Conservation (phyloP, 2,329 filamentous ascomycete species). For the Dactylonectria estremocensis region DNA sequence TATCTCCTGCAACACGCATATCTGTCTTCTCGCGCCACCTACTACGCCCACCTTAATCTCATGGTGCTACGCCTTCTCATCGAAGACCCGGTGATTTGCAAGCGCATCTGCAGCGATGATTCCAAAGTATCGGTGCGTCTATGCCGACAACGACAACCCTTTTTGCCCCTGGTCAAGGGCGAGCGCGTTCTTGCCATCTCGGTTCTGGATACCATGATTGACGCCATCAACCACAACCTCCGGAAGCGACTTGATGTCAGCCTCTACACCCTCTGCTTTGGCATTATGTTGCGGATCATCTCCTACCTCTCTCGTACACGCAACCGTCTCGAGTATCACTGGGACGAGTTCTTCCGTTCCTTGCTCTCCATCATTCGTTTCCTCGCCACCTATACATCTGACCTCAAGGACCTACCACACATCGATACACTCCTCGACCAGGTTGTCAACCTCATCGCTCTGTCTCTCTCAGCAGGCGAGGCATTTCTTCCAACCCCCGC, state of each 20-base stretch:
- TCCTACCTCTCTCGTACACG: conserved; percentile 88
- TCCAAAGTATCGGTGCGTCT: conserved; percentile 82
- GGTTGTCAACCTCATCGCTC: conserved; percentile 85
- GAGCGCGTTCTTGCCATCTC: conserved; percentile 82
- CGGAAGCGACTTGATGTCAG: conserved; percentile 86
- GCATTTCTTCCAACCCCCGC: conserved; percentile 90
- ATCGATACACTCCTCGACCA: conserved; percentile 83
- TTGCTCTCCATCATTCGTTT: conserved; percentile 92
- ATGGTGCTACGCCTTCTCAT: conserved; percentile 89
- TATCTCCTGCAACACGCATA: conserved; percentile 96
- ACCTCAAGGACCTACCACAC: conserved; percentile 78
- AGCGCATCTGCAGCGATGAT: conserved; percentile 86
- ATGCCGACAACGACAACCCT: conserved; percentile 90
- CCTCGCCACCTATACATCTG: conserved; percentile 86
- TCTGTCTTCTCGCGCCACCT: conserved; percentile 81
- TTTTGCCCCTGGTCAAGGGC: conserved; percentile 80
- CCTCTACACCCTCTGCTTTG: conserved; percentile 86
- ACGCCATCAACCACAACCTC: conserved; percentile 95
- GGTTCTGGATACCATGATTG: conserved; percentile 89
- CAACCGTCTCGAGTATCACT: conserved; percentile 89
- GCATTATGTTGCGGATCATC: conserved; percentile 85
- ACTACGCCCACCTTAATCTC: conserved; percentile 89
- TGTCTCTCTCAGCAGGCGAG: conserved; percentile 89
- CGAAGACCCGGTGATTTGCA: conserved; percentile 87
- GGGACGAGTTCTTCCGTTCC: conserved; percentile 94